Percentiles rank a stretch among this genome's conserved stretches.
Evolutionary conservation across 345 rosid species (phyloP).

Genomic region (Gossypium australe): DNA sequence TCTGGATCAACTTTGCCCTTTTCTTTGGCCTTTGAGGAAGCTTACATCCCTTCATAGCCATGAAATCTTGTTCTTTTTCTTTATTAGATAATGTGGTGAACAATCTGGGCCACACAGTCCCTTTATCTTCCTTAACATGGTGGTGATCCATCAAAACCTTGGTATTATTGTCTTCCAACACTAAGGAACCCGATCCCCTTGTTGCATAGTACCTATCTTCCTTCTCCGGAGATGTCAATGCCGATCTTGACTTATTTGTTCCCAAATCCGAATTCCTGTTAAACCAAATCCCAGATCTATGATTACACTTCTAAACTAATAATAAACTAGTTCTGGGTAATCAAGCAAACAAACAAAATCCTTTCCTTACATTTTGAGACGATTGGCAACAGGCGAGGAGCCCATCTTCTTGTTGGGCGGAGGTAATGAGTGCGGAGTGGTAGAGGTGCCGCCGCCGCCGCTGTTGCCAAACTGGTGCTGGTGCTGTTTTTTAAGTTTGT

Average conservation of each 20-base stretch:
- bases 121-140: constrained; percentile 51
- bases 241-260: constrained; percentile 41
- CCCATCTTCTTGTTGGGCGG: constrained; percentile 50
- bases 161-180: constrained; percentile 52
- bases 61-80: constrained; percentile 93
- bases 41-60: constrained; percentile 94
- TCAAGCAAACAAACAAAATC: neutral
- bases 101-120: constrained; percentile 68
- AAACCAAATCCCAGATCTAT: constrained; percentile 8
- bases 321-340: neutral
- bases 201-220: constrained; percentile 81
- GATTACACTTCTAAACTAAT: neutral
- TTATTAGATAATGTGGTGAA: constrained; percentile 70
- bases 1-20: constrained; percentile 82
- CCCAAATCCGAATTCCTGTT: constrained; percentile 48
- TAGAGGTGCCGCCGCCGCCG: constrained; percentile 24
- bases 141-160: constrained; percentile 47
- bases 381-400: constrained; percentile 36
- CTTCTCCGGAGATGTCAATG: constrained; percentile 53
- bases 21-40: constrained; percentile 92
- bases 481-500: constrained; percentile 33
- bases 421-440: constrained; percentile 16
- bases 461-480: constrained; percentile 37
- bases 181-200: constrained; percentile 60
- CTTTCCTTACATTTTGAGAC: constrained; percentile 46